Conservation (phyloP, 2,329 filamentous ascomycete genomes). For the Lasiodiplodia sp. region DNA sequence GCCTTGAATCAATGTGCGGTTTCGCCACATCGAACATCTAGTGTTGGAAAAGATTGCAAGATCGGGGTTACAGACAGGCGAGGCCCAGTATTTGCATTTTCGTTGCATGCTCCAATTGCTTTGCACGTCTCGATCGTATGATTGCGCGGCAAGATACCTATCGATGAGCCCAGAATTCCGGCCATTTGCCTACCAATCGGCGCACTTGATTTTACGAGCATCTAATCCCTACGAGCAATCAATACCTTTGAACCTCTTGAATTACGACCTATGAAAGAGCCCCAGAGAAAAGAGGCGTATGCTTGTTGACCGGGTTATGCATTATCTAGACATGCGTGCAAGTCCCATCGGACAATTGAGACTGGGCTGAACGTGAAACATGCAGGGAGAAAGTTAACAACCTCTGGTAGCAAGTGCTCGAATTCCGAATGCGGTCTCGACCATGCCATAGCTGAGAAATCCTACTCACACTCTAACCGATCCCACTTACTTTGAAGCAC, state of each 20-base stretch:
- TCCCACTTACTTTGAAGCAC: background rate
- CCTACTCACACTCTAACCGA: background rate
- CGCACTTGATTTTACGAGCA: background rate
- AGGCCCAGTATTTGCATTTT: background rate
- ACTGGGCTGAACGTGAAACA: background rate
- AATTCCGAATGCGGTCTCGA: background rate
- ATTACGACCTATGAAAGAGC: background rate
- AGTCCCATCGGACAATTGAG: background rate
- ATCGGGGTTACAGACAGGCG: background rate
- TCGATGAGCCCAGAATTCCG: background rate
- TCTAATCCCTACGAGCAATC: background rate
- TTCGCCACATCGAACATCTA: conserved; percentile 10
- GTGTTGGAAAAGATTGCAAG: background rate
- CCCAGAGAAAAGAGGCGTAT: background rate
- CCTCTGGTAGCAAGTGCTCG: background rate
- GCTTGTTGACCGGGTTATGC: background rate
- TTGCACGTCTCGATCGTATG: background rate
- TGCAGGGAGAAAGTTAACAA: background rate
- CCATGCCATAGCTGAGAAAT: background rate
- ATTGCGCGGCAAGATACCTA: background rate
- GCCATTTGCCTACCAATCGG: background rate
- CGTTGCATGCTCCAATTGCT: background rate
- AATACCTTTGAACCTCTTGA: background rate
- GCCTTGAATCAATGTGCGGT: conserved; percentile 11
- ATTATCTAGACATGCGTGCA: background rate